Evolutionary conservation across 176 grass and related monocot species (phyloP).

Genomic region (Tillandsia fasciculata): DNA sequence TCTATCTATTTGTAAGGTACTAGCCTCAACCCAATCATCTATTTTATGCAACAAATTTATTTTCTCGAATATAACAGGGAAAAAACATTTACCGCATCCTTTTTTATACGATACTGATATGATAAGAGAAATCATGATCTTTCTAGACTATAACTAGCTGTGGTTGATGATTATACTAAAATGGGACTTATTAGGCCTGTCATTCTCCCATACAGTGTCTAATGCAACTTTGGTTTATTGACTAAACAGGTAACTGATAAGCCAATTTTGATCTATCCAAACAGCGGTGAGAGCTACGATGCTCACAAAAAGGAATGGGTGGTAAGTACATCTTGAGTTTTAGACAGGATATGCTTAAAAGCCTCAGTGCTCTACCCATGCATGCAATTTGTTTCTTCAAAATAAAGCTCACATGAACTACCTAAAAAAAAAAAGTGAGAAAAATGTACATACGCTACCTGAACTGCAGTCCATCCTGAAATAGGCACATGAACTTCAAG

Average conservation of each 20-base stretch:
- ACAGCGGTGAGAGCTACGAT: slow-evolving; percentile 65
- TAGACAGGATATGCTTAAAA: neutral
- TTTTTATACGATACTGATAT: neutral
- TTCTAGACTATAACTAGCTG: neutral
- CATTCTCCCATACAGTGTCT: neutral
- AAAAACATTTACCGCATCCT: neutral
- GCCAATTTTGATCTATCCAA: slow-evolving; percentile 62
- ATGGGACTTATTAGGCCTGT: too few species aligned
- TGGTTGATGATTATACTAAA: too few species aligned
- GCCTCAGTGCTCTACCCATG: neutral
- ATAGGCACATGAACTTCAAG: neutral
- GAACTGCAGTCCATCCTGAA: neutral
- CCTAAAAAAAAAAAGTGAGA: too few species aligned
- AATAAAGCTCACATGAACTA: too few species aligned
- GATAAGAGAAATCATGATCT: neutral
- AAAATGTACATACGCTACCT: too few species aligned
- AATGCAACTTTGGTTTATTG: slow-evolving; percentile 12
- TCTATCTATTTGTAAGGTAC: slow-evolving; percentile 38
- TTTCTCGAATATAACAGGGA: neutral
- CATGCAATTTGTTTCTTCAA: neutral
- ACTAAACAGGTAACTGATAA: slow-evolving; percentile 41
- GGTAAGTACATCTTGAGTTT: slow-evolving; percentile 26
- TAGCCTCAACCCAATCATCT: neutral
- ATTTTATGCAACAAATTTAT: neutral
- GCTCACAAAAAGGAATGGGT: slow-evolving; percentile 62